A percentile compares a stretch with the other conserved stretches of the same genome.
Conservation (phyloP, 2,329 filamentous ascomycete species). For the Triangularia setosa region DNA sequence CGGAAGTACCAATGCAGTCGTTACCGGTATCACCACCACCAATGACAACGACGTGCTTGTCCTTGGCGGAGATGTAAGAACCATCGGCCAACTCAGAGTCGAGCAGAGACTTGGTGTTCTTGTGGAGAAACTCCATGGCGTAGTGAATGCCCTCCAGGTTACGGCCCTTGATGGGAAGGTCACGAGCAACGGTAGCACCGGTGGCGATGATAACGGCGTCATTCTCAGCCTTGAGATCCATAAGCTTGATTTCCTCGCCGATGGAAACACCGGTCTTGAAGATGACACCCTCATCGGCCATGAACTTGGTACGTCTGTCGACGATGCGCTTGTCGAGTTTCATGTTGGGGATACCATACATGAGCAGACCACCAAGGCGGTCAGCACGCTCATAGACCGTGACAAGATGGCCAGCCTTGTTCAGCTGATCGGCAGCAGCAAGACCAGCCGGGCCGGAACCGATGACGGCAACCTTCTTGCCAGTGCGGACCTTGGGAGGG, state of each 20-base stretch:
- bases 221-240: constrained; percentile 67
- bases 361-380: constrained; percentile 83
- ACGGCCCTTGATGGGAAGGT: constrained; percentile 85
- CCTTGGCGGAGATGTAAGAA: constrained; percentile 89
- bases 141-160: constrained; percentile 89
- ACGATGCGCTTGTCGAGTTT: constrained; percentile 98
- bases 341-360: constrained; percentile 99
- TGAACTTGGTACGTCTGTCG: constrained; percentile 91
- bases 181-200: constrained; percentile 87
- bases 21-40: constrained; percentile 97
- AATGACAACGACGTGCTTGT: constrained; percentile 93
- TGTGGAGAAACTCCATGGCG: constrained; percentile 95
- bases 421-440: constrained; percentile 87
- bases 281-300: constrained; percentile 80
- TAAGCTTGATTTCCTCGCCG: constrained; percentile 69
- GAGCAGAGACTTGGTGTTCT: constrained; percentile 95
- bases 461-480: constrained; percentile 84
- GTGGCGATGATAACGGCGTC: constrained; percentile 89
- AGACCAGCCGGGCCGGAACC: constrained; percentile 91
- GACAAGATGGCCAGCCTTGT: constrained; percentile 82
- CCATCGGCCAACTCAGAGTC: constrained; percentile 84
- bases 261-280: constrained; percentile 77
- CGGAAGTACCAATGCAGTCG: constrained; percentile 94
- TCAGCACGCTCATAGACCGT: constrained; percentile 93
- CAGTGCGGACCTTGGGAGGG: constrained; percentile 74